phyloP scores from a whole-genome alignment of 305 asterid genomes.

The Petunia hybrid region DNA sequence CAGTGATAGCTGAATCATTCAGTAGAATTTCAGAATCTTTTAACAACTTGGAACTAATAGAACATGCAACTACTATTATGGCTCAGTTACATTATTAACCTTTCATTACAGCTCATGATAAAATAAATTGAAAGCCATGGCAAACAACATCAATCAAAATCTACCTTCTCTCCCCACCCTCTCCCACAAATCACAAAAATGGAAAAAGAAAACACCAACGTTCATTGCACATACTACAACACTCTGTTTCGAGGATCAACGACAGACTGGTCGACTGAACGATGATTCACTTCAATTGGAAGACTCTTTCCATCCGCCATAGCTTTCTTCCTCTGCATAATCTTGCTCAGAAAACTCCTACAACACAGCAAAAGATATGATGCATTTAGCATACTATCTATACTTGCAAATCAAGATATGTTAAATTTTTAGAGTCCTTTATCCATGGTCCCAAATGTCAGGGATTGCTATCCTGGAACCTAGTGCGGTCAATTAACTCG shows the following conservation, averaged over 20 bases:
- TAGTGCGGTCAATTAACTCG: too few species aligned
- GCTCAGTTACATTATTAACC: background rate
- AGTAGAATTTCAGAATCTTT: background rate
- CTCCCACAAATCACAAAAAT: background rate
- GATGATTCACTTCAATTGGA: conserved; percentile 36
- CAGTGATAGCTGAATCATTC: background rate
- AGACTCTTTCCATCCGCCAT: conserved; percentile 59
- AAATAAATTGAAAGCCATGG: background rate
- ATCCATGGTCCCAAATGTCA: background rate
- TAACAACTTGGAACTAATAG: background rate
- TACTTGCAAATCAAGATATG: background rate
- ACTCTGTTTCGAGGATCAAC: background rate
- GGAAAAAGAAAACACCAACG: background rate
- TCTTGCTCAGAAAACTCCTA: conserved; percentile 39
- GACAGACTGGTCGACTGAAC: background rate
- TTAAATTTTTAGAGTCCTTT: background rate
- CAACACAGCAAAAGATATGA: background rate
- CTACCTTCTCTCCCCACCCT: background rate
- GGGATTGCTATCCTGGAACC: too few species aligned
- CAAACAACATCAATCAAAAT: conserved; percentile 2
- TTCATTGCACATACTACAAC: background rate
- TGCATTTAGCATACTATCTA: background rate
- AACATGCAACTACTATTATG: too few species aligned
- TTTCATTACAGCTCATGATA: background rate
- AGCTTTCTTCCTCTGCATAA: conserved; percentile 39